Percentiles rank a stretch among this genome's conserved stretches.
Conservation (phyloP, 129 eudicot genomes). For the Kitagawia praeruptora region DNA sequence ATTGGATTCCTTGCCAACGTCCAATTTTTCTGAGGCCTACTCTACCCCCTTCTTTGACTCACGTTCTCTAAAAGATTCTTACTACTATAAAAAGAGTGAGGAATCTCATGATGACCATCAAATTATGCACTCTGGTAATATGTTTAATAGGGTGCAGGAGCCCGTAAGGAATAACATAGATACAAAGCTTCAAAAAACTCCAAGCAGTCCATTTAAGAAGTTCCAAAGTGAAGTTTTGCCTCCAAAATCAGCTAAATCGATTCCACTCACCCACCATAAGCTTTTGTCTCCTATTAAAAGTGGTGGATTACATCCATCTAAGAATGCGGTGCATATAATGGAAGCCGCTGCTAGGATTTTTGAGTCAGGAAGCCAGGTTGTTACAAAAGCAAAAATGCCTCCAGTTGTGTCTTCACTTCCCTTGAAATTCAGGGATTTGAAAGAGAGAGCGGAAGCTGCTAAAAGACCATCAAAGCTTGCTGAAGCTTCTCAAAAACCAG, state of each 20-base stretch:
- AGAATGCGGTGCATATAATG: constrained; percentile 67
- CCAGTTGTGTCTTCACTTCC: constrained; percentile 57
- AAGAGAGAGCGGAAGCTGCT: constrained; percentile 51
- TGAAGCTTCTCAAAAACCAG: constrained; percentile 38
- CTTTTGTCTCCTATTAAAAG: constrained; percentile 86
- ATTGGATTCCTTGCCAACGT: constrained; percentile 70
- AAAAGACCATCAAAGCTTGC: constrained; percentile 36
- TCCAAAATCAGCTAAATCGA: constrained; percentile 84
- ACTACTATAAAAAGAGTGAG: constrained; percentile 29
- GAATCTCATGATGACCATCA: constrained; percentile 34
- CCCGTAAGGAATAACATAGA: constrained; percentile 23
- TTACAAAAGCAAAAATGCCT: constrained; percentile 30
- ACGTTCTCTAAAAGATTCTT: constrained; percentile 33
- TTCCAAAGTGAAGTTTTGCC: constrained; percentile 76
- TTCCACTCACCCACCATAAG: constrained; percentile 67
- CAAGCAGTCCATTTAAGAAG: constrained; percentile 53
- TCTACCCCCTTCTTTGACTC: constrained; percentile 47
- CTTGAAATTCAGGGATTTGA: constrained; percentile 47
- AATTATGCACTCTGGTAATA: constrained; percentile 23
- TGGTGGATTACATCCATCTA: constrained; percentile 42
- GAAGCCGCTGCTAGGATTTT: constrained; percentile 82
- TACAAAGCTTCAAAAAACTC: constrained; percentile 34
- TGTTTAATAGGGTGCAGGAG: constrained; percentile 23
- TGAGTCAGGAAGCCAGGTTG: constrained; percentile 31
- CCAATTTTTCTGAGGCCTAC: constrained; percentile 43